phyloP scores from a whole-genome alignment of 805 yeast genomes.

The Cyberlindnera sargentensis region DNA sequence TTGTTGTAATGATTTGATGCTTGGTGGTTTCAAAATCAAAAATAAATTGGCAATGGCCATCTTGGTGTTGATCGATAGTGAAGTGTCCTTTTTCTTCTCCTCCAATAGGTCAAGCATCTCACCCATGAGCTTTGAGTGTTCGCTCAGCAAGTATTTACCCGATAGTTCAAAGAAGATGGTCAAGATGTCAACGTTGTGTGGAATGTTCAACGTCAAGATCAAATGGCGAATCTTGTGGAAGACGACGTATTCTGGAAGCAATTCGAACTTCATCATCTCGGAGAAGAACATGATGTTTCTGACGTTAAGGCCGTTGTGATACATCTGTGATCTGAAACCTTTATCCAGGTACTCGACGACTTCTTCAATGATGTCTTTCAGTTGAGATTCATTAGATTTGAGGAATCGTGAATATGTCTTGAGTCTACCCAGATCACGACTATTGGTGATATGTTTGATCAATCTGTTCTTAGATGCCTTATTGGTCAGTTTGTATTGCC shows the following conservation, averaged over 20 bases:
- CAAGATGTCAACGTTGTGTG: conserved; percentile 62
- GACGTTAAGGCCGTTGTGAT: conserved; percentile 44
- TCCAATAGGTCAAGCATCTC: conserved; percentile 55
- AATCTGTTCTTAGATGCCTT: conserved; percentile 66
- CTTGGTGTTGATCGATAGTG: conserved; percentile 46
- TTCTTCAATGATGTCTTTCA: conserved; percentile 46
- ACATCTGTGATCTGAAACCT: conserved; percentile 55
- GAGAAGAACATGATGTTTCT: conserved; percentile 55
- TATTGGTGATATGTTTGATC: conserved; percentile 45
- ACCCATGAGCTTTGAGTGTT: conserved; percentile 50
- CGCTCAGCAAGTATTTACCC: conserved; percentile 59
- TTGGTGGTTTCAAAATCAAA: conserved; percentile 48
- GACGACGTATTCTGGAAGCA: conserved; percentile 62
- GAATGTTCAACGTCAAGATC: conserved; percentile 42
- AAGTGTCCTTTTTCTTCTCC: conserved; percentile 40
- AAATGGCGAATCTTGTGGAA: conserved; percentile 67
- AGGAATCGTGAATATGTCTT: conserved; percentile 59
- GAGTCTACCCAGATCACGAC: conserved; percentile 37
- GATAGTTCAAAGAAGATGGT: conserved; percentile 66
- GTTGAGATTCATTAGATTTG: conserved; percentile 44
- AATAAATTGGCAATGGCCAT: conserved; percentile 53
- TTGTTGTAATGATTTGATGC: conserved; percentile 28
- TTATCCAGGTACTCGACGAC: conserved; percentile 48
- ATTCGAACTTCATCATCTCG: conserved; percentile 70
- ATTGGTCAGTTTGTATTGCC: conserved; percentile 48